A percentile compares a stretch with the other conserved stretches of the same genome.
Evolutionary conservation across 23 red algal species (phyloP).

Genomic region (Rhodosorus marinus): DNA sequence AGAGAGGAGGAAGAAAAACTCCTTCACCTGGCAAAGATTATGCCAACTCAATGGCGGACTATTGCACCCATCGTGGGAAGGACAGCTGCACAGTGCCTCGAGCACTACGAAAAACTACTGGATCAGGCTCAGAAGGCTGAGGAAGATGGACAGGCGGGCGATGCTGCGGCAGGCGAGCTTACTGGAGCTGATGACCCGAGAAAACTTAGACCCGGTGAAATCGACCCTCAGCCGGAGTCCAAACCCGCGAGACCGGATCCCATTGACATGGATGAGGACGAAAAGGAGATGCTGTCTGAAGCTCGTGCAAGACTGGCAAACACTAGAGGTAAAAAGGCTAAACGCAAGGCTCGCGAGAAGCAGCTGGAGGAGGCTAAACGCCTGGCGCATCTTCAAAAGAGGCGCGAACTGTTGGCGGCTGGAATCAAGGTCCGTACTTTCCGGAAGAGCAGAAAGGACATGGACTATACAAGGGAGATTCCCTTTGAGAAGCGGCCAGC

Average conservation of each 20-base stretch:
- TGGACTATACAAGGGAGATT: conserved; percentile 62
- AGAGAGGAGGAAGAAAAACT: conserved; percentile 67
- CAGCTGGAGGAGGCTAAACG: conserved; percentile 45
- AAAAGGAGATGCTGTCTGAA: conserved; percentile 78
- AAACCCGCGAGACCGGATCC: conserved; percentile 61
- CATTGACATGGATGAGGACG: conserved; percentile 91
- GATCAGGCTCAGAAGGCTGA: conserved; percentile 7
- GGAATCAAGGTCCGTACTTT: conserved; percentile 28
- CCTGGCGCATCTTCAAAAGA: conserved; percentile 53
- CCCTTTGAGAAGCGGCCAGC: conserved; percentile 36
- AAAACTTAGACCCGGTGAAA: background rate
- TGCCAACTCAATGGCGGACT: conserved; percentile 72
- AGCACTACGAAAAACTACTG: conserved; percentile 64
- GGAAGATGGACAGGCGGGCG: background rate
- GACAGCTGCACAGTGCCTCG: conserved; percentile 68
- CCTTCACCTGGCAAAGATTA: conserved; percentile 55
- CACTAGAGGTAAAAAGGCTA: conserved; percentile 80
- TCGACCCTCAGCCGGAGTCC: conserved; percentile 37
- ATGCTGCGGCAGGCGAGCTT: conserved; percentile 4
- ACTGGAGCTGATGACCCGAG: background rate
- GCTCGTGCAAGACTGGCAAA: conserved; percentile 72
- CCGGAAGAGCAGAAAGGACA: conserved; percentile 14
- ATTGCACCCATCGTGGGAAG: conserved; percentile 69
- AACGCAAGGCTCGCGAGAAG: conserved; percentile 73
- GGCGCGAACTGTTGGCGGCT: conserved; percentile 59